Percentiles rank a stretch among this genome's conserved stretches.
phyloP scores from a whole-genome alignment of 208 protist genomes.

The Naegleria lovaniensis region DNA sequence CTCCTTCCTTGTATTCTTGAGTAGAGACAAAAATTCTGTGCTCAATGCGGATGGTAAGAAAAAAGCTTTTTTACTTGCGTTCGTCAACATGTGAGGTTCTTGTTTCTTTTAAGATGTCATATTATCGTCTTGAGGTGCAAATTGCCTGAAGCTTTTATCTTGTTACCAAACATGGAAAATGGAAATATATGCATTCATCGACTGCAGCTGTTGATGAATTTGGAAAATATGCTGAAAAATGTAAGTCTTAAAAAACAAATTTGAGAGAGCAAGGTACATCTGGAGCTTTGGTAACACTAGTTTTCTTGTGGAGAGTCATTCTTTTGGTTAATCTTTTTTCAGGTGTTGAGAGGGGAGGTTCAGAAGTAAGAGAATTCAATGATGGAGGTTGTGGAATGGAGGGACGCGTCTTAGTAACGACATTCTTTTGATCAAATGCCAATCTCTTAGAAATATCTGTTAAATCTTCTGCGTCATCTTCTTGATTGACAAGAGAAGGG shows the following conservation, averaged over 20 bases:
- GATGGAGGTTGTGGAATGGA: no score
- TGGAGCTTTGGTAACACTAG: neutral
- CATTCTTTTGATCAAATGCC: neutral
- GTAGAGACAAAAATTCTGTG: no score
- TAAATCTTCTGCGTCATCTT: neutral
- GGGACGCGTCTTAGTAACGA: neutral
- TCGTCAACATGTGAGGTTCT: no score
- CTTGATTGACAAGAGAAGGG: neutral
- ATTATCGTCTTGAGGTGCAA: no score
- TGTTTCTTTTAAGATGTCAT: no score
- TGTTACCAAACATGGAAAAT: neutral
- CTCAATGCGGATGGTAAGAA: no score
- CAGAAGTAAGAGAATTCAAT: neutral
- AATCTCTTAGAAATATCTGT: neutral
- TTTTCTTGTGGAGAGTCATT: neutral
- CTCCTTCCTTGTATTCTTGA: neutral
- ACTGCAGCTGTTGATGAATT: no score
- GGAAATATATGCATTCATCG: no score
- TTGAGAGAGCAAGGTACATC: neutral
- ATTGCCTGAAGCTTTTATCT: neutral
- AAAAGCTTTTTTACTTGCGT: no score
- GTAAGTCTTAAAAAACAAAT: neutral
- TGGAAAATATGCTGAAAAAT: neutral
- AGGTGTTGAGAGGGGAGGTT: neutral
- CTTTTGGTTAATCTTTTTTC: neutral